A percentile compares a stretch with the other conserved stretches of the same genome.
Conservation (phyloP, 306 rosid species). For the Glycyrrhiza uralensis region DNA sequence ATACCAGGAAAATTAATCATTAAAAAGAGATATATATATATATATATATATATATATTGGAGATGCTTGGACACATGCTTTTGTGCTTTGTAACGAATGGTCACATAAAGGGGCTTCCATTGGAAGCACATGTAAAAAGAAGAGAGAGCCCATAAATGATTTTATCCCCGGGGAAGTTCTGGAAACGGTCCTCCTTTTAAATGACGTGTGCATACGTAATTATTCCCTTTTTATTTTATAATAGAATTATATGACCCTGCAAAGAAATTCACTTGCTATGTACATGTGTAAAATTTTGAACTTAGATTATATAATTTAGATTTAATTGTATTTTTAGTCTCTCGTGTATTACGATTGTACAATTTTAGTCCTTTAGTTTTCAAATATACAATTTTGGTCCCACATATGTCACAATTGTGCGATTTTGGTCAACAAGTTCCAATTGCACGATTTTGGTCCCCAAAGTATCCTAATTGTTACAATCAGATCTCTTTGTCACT, state of each 20-base stretch:
- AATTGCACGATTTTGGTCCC: too few relatives aligned
- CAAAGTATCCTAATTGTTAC: too few relatives aligned
- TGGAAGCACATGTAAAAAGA: constrained; percentile 46
- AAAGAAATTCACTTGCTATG: background rate
- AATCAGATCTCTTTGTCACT: too few relatives aligned
- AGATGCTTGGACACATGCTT: constrained; percentile 52
- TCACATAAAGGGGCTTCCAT: constrained; percentile 59
- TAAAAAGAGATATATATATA: background rate
- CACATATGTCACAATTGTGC: too few relatives aligned
- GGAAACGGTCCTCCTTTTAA: constrained; percentile 17
- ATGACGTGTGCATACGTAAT: constrained; percentile 17
- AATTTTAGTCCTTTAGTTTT: too few relatives aligned
- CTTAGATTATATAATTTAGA: too few relatives aligned
- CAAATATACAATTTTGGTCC: too few relatives aligned
- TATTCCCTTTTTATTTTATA: background rate
- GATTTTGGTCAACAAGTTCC: too few relatives aligned
- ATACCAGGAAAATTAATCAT: background rate
- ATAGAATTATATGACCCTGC: background rate
- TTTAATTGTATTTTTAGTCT: too few relatives aligned
- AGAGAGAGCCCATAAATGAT: constrained; percentile 28
- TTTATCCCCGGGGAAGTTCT: constrained; percentile 9
- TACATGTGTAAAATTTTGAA: too few relatives aligned
- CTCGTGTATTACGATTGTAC: too few relatives aligned
- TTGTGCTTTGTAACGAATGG: constrained; percentile 70
- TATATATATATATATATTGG: background rate